phyloP scores from a whole-genome alignment of 2,329 filamentous ascomycete genomes.

The Epichloe gansuensis region DNA sequence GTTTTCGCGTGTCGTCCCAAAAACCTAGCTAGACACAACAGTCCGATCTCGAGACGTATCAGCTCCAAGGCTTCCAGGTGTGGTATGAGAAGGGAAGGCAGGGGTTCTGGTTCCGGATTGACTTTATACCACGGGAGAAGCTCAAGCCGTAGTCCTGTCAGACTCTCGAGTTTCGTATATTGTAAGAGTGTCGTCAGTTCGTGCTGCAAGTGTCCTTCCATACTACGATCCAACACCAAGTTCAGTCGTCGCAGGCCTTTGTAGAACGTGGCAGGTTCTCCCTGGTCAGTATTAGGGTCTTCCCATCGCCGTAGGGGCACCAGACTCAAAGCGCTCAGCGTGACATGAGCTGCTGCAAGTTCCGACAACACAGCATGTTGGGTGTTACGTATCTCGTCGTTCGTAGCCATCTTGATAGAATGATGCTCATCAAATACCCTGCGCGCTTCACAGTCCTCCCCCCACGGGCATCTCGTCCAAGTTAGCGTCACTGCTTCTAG shows the following conservation, averaged over 20 bases:
- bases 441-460: not conserved
- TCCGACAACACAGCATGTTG: slow-evolving; percentile 12
- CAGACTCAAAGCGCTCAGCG: slow-evolving; percentile 6
- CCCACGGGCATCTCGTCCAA: slow-evolving; percentile 14
- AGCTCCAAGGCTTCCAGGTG: not conserved
- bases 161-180: not conserved
- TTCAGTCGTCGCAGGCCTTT: not conserved
- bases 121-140: not conserved
- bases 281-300: not conserved
- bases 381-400: slow-evolving; percentile 6
- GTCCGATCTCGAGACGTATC: not conserved
- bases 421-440: slow-evolving; percentile 7
- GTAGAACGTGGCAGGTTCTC: not conserved
- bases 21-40: not conserved
- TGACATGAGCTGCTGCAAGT: slow-evolving; percentile 7
- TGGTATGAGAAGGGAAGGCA: not conserved
- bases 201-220: not conserved
- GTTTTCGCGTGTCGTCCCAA: not conserved
- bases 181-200: not conserved
- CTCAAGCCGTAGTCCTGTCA: slow-evolving; percentile 9
- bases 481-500: slow-evolving; percentile 13
- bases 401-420: slow-evolving; percentile 9
- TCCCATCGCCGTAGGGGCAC: not conserved
- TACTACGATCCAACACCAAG: not conserved
- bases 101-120: not conserved